These are phyloP conservation scores for Penicillium sp. DNA, from an alignment of 2,329 filamentous ascomycete species.

Conservation along the genomic window DNA sequence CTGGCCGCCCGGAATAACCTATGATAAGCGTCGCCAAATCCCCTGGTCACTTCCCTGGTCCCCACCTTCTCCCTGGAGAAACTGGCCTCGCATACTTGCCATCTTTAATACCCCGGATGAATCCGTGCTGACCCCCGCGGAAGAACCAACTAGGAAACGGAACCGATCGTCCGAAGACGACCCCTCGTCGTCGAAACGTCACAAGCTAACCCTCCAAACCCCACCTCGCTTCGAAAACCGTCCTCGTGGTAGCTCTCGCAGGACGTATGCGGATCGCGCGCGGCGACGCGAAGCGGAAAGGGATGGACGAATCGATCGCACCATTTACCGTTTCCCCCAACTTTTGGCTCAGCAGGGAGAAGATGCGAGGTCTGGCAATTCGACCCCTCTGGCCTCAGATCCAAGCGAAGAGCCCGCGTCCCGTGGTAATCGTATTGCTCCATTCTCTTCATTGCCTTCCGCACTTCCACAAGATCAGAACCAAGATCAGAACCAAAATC, in stretches of 20 bases:
- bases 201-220: conserved; percentile 1
- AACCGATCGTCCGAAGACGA: not conserved
- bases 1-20: not conserved
- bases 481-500: not conserved
- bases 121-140: not conserved
- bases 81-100: not conserved
- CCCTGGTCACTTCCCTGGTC: conserved; percentile 4
- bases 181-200: not conserved
- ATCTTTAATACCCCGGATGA: not conserved
- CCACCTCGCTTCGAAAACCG: conserved; percentile 3
- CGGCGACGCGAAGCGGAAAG: conserved; percentile 30
- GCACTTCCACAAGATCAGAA: not conserved
- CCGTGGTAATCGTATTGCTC: not conserved
- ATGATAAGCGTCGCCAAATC: not conserved
- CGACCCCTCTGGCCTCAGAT: not conserved
- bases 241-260: conserved; percentile 17
- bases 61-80: not conserved
- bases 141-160: conserved; percentile 5
- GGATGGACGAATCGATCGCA: conserved; percentile 33
- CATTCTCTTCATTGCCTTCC: conserved; percentile 3
- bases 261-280: conserved; percentile 30
- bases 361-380: conserved; percentile 12
- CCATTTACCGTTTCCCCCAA: conserved; percentile 34
- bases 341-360: conserved; percentile 31
- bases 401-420: not conserved